Conservation (phyloP, 352 stramenopile species). For the Phytopythium ostracodes region DNA sequence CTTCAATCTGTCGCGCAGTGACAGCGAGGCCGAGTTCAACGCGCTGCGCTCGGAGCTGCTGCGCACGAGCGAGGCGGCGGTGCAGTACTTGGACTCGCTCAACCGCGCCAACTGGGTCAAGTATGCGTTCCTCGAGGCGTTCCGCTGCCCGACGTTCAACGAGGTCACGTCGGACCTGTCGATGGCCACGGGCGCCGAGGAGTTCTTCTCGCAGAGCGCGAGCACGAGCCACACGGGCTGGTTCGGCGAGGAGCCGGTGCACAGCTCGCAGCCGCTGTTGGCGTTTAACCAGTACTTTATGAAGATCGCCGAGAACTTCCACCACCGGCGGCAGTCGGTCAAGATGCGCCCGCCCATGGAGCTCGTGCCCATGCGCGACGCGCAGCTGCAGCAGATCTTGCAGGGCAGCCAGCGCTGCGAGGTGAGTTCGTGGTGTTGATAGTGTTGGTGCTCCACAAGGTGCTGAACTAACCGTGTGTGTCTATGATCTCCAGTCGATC, state of each 20-base stretch:
- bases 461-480: background rate
- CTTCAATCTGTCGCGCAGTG: constrained; percentile 62
- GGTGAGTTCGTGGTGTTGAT: constrained; percentile 29
- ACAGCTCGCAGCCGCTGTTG: constrained; percentile 57
- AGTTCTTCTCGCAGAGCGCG: constrained; percentile 34
- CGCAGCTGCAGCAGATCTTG: constrained; percentile 63
- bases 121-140: constrained; percentile 67
- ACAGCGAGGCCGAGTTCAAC: constrained; percentile 71
- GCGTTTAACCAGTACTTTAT: constrained; percentile 73
- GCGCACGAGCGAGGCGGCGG: constrained; percentile 44
- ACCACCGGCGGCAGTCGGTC: constrained; percentile 49
- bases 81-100: constrained; percentile 56
- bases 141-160: constrained; percentile 66
- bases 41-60: constrained; percentile 44
- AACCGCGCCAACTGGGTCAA: constrained; percentile 67
- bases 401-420: constrained; percentile 75
- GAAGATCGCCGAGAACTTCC: constrained; percentile 71
- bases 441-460: constrained; percentile 8
- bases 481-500: constrained; percentile 42
- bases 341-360: constrained; percentile 49
- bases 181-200: constrained; percentile 34
- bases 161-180: constrained; percentile 65
- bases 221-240: constrained; percentile 39
- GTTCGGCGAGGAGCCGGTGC: constrained; percentile 58
- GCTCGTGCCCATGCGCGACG: constrained; percentile 56